Conservation (phyloP, 352 stramenopile species). For the Pythium brachiatum region DNA sequence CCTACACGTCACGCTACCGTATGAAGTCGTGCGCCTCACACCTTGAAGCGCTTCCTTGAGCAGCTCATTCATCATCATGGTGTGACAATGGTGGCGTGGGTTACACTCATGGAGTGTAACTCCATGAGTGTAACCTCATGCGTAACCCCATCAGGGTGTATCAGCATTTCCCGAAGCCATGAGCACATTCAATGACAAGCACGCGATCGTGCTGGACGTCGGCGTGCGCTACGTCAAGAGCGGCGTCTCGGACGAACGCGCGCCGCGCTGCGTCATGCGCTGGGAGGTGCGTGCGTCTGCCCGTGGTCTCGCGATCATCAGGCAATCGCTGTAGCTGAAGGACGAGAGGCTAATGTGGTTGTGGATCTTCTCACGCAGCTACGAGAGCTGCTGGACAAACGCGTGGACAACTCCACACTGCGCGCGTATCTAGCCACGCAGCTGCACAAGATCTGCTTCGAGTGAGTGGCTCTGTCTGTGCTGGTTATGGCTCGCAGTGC, state of each 20-base stretch:
- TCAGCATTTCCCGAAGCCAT: constrained; percentile 7
- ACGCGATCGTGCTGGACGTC: constrained; percentile 77
- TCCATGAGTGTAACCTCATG: constrained; percentile 1
- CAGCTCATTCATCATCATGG: constrained; percentile 3
- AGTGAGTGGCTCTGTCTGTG: constrained; percentile 43
- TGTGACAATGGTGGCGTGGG: not conserved
- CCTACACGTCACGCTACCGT: not conserved
- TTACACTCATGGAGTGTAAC: not conserved
- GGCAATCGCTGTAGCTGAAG: not conserved
- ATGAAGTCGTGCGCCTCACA: not conserved
- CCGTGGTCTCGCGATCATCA: not conserved
- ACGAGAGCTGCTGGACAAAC: constrained; percentile 46
- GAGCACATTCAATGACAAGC: constrained; percentile 29
- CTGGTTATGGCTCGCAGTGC: not conserved
- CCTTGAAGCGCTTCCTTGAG: constrained; percentile 5
- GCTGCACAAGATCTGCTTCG: constrained; percentile 64
- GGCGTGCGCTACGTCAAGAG: constrained; percentile 64
- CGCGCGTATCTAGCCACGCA: constrained; percentile 48
- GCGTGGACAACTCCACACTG: constrained; percentile 36
- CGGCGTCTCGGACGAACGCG: constrained; percentile 73
- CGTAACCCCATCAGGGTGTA: not conserved
- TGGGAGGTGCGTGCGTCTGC: constrained; percentile 50
- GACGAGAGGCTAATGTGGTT: not conserved
- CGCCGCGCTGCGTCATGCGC: constrained; percentile 55
- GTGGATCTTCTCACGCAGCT: constrained; percentile 30